Percentiles rank a stretch among this genome's conserved stretches.
These are phyloP conservation scores for Backusella mclennaniae DNA, from an alignment of 192 early-diverging fungal genomes.

Conservation along the genomic window DNA sequence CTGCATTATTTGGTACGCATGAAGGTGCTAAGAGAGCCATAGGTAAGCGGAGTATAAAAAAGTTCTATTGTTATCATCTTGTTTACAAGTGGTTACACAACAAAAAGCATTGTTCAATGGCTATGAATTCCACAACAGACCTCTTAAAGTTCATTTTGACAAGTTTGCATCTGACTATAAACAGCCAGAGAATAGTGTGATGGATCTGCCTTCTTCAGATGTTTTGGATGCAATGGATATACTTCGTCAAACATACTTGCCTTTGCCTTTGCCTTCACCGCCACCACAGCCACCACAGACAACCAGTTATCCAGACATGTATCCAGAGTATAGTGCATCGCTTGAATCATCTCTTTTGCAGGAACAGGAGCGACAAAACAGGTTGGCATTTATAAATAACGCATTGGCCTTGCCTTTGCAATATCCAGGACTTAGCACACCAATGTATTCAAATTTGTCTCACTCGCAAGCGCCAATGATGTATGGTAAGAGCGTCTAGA, in stretches of 20 bases:
- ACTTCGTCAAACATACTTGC: neutral
- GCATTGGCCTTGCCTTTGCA: neutral
- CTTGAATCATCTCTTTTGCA: neutral
- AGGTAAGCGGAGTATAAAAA: conserved; percentile 34
- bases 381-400: neutral
- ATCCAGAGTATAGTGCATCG: neutral
- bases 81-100: neutral
- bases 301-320: neutral
- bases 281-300: neutral
- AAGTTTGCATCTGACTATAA: conserved; percentile 35
- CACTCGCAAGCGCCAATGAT: neutral
- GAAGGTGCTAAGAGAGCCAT: conserved; percentile 75
- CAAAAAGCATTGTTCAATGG: conserved; percentile 47
- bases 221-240: neutral
- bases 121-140: conserved; percentile 49
- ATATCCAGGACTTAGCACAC: neutral
- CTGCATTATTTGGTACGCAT: conserved; percentile 62
- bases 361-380: neutral
- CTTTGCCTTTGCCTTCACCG: neutral
- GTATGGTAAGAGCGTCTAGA: neutral
- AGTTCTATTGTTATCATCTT: neutral
- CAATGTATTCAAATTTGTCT: neutral
- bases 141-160: conserved; percentile 51
- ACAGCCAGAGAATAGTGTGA: neutral
- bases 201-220: neutral